A percentile compares a stretch with the other conserved stretches of the same genome.
Evolutionary conservation across 176 grass and related monocot species (phyloP).

Genomic region (Phoenix roebelenii): DNA sequence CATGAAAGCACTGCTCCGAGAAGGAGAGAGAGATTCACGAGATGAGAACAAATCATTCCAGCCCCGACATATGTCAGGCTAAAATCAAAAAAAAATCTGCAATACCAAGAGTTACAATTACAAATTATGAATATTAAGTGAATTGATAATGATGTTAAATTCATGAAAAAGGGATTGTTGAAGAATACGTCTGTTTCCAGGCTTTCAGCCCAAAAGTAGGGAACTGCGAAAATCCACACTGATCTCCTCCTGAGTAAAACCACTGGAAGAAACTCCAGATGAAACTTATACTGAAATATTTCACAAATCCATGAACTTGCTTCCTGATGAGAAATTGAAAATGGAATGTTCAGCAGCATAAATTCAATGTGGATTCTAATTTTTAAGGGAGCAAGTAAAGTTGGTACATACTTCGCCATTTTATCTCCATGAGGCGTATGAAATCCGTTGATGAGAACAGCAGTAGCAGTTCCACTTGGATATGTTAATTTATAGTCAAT

Average conservation of each 20-base stretch:
- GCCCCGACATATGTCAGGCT: slow-evolving; percentile 95
- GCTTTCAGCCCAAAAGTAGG: slow-evolving; percentile 86
- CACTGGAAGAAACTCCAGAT: slow-evolving; percentile 95
- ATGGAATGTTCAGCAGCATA: not conserved
- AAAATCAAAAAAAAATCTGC: slow-evolving; percentile 95
- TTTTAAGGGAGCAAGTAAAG: slow-evolving; percentile 11
- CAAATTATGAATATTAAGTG: not conserved
- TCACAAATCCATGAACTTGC: slow-evolving; percentile 67
- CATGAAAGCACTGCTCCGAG: slow-evolving; percentile 78
- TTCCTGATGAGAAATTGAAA: slow-evolving; percentile 36
- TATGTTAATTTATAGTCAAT: slow-evolving; percentile 90
- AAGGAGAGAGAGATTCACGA: slow-evolving; percentile 84
- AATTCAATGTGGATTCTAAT: not conserved
- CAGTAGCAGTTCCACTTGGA: slow-evolving; percentile 92
- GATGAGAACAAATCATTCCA: slow-evolving; percentile 95
- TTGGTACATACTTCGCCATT: slow-evolving; percentile 49
- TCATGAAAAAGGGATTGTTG: slow-evolving; percentile 4
- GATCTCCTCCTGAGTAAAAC: slow-evolving; percentile 87
- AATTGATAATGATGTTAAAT: not conserved
- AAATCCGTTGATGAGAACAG: slow-evolving; percentile 93
- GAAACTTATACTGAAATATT: slow-evolving; percentile 78
- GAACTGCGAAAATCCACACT: slow-evolving; percentile 86
- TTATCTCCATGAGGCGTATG: slow-evolving; percentile 87
- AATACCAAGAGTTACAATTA: slow-evolving; percentile 14
- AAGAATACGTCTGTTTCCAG: slow-evolving; percentile 80